Conservation (phyloP, 148 eudicot species). For the Rheum nobile region DNA sequence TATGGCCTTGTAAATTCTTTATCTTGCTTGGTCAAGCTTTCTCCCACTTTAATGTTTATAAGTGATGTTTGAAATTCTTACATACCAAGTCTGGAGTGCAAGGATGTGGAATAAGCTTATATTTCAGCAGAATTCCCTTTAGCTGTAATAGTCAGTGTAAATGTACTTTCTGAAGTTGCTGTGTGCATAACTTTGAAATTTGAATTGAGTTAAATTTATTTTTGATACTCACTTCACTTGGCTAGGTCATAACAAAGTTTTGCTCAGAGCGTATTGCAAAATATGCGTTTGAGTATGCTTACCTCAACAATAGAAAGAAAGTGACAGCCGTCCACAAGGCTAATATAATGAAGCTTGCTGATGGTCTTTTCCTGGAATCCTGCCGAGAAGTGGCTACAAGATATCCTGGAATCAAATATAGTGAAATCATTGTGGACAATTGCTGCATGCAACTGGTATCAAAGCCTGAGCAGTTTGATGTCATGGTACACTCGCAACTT, state of each 20-base stretch:
- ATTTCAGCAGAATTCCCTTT: not conserved
- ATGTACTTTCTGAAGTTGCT: not conserved
- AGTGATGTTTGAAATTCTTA: not conserved
- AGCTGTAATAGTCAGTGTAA: not conserved
- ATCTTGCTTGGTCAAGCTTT: not conserved
- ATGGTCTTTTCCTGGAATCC: conserved; percentile 32
- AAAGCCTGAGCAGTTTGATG: conserved; percentile 33
- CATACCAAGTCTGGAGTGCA: not conserved
- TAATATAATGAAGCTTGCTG: conserved; percentile 34
- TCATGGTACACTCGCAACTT: conserved; percentile 18
- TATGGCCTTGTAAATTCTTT: not conserved
- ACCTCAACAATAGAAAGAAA: conserved; percentile 32
- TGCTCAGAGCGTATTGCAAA: conserved; percentile 33
- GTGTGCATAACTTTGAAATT: not conserved
- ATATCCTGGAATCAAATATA: conserved; percentile 28
- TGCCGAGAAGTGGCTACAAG: conserved; percentile 28
- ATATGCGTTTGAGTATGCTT: conserved; percentile 30
- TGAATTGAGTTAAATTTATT: not conserved
- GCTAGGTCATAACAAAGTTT: conserved; percentile 30
- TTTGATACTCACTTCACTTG: conserved; percentile 5
- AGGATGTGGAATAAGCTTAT: not conserved
- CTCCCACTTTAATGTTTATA: not conserved
- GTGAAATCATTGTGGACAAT: conserved; percentile 32
- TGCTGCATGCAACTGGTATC: conserved; percentile 37
- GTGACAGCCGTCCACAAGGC: conserved; percentile 35